Percentiles rank a stretch among this genome's conserved stretches.
Evolutionary conservation across 2,329 filamentous ascomycete genomes (phyloP).

Genomic region (Ilyonectria destructans): DNA sequence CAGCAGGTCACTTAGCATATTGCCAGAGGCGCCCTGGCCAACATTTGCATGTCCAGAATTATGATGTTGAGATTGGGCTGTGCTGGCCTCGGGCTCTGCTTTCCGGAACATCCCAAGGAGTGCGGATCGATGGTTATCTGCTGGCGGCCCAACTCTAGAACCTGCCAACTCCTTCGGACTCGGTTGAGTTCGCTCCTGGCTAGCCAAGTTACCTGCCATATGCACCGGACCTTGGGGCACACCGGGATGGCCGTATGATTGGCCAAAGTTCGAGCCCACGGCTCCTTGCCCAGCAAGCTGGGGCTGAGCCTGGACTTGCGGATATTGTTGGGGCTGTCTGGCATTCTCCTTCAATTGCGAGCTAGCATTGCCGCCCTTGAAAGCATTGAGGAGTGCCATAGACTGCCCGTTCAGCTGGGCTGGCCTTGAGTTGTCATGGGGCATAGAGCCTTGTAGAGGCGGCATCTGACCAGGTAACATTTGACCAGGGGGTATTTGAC

Average conservation of each 20-base stretch:
- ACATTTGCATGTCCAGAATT: constrained; percentile 7
- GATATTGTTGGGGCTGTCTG: constrained; percentile 21
- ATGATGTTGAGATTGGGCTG: constrained; percentile 28
- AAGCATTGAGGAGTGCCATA: constrained; percentile 62
- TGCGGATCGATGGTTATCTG: constrained; percentile 62
- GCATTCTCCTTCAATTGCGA: constrained; percentile 44
- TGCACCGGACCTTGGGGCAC: constrained; percentile 34
- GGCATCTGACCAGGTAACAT: constrained; percentile 9
- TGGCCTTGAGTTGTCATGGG: constrained; percentile 40
- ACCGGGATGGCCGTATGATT: constrained; percentile 31
- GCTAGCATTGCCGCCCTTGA: constrained; percentile 54
- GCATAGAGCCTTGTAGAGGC: constrained; percentile 9
- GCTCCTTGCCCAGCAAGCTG: constrained; percentile 28
- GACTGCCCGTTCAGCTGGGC: constrained; percentile 59
- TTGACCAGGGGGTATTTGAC: constrained; percentile 19
- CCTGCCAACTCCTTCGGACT: constrained; percentile 51
- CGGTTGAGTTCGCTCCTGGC: constrained; percentile 39
- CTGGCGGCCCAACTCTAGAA: constrained; percentile 43
- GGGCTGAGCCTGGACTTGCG: constrained; percentile 10
- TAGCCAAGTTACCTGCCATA: constrained; percentile 9
- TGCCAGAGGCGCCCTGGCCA: constrained; percentile 35
- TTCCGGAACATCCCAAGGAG: constrained; percentile 72
- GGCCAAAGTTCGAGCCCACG: constrained; percentile 33
- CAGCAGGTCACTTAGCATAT: constrained; percentile 43
- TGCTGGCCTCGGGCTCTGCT: constrained; percentile 35